A percentile compares a stretch with the other conserved stretches of the same genome.
Conservation (phyloP, 495 filamentous ascomycete species). For the Talaromyces wortmannii region DNA sequence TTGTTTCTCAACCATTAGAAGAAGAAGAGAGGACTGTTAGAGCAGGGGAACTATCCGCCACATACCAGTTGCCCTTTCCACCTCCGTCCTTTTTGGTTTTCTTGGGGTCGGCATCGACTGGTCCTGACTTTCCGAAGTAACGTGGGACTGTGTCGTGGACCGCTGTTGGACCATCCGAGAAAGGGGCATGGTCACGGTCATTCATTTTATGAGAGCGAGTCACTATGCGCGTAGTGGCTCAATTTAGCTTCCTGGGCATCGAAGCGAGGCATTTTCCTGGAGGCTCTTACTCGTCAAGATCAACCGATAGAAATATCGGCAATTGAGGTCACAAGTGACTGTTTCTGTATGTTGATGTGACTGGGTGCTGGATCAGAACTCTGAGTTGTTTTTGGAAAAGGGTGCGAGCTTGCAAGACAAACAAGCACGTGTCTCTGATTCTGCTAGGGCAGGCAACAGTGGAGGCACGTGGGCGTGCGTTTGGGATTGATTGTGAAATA, state of each 20-base stretch:
- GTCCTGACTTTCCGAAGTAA: conserved; percentile 86
- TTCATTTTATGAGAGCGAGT: conserved; percentile 91
- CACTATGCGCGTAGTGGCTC: conserved; percentile 45
- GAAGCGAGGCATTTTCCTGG: too few species aligned
- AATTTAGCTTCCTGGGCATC: too few species aligned
- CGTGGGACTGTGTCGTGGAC: conserved; percentile 72
- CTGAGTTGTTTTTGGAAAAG: too few species aligned
- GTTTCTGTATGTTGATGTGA: too few species aligned
- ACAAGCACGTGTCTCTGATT: too few species aligned
- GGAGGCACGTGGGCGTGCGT: too few species aligned
- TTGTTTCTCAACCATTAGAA: conserved; percentile 16
- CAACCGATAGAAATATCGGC: too few species aligned
- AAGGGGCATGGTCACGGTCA: conserved; percentile 75
- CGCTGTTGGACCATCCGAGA: conserved; percentile 55
- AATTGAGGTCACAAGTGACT: too few species aligned
- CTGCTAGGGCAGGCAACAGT: too few species aligned
- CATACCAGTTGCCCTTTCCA: conserved; percentile 92
- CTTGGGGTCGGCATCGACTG: conserved; percentile 73
- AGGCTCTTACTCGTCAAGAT: too few species aligned
- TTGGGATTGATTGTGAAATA: background rate
- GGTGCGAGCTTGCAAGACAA: too few species aligned
- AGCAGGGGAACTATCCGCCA: background rate
- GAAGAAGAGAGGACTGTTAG: background rate
- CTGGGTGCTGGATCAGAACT: too few species aligned
- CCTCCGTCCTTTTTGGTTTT: conserved; percentile 96